Evolutionary conservation across 2,329 filamentous ascomycete genomes (phyloP), one percentile per base, ranked within the genome.

Genomic region (Cucurbitaria berberidis): DNA sequence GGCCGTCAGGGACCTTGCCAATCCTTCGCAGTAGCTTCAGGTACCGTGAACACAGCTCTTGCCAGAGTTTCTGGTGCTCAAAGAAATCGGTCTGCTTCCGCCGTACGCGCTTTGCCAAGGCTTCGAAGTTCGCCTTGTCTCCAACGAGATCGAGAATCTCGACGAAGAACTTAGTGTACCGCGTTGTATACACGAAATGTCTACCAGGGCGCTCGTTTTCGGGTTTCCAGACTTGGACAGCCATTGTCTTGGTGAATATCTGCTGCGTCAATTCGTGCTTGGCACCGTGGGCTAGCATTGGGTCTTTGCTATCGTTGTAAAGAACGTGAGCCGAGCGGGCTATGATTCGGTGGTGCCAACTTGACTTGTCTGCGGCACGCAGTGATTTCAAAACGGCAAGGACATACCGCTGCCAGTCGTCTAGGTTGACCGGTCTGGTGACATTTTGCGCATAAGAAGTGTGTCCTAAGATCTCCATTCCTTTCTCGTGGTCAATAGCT

Each of bases 281-380:
- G 19, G 89, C 88, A 27, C 83, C 84, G 13, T 82, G 74, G 5
- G 82, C 82, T 10, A 82, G 80, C 60, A 80, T 65, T n/a, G 81
- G 74, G 45, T 80, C 78, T 42, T 79, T 78, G 2, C 76, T 71
- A 35, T 83, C 82, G 51, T 87, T 81, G 60, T 85, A 89, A 6
- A 88, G 76, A 35, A 88, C 80, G 59, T 83, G 82, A 5, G 86
- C 86, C 57, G 84, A 87, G 21, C 92, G 86, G 68, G 89, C 87
- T 47, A 91, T 90, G 77, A 97, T 92, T 18, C 93, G 89, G 72
- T 97, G 93, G 69, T 97, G 93, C 93, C 93, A 97, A 66, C 95
- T 93, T 0, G 90, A 89, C 78, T 96, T 96, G 75, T 97, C 93
- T 55, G 91, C 91, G 30, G 77, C 77, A 48, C 84, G 82, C 47